These are phyloP conservation scores for Claviceps africana DNA, from an alignment of 2,329 filamentous ascomycete species.

Conservation along the genomic window DNA sequence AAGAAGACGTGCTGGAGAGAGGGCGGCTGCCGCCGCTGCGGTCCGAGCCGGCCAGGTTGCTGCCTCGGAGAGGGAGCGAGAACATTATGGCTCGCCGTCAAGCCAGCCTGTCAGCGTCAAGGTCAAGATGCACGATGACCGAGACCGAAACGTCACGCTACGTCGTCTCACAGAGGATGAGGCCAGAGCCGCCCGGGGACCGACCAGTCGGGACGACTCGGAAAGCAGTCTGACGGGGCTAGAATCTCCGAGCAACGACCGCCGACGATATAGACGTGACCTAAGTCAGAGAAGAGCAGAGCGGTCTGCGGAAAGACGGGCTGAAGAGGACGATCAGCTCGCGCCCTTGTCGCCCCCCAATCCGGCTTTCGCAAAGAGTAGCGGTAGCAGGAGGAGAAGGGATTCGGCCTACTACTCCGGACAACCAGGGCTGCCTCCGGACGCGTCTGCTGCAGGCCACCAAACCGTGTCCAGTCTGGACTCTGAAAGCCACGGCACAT, in stretches of 20 bases:
- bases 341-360: conserved; percentile 39
- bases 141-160: conserved; percentile 46
- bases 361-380: conserved; percentile 37
- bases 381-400: conserved; percentile 33
- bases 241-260: conserved; percentile 32
- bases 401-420: conserved; percentile 51
- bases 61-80: conserved; percentile 23
- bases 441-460: conserved; percentile 22
- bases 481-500: conserved; percentile 38
- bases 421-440: conserved; percentile 29
- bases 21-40: conserved; percentile 32
- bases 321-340: conserved; percentile 25
- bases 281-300: conserved; percentile 33
- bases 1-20: conserved; percentile 30
- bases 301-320: conserved; percentile 29
- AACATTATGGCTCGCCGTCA: conserved; percentile 25
- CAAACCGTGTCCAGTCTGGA: conserved; percentile 33
- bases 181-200: conserved; percentile 28
- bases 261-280: conserved; percentile 38
- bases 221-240: conserved; percentile 42
- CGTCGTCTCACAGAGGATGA: conserved; percentile 48
- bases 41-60: conserved; percentile 34
- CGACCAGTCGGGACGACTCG: conserved; percentile 32
- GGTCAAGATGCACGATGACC: conserved; percentile 46
- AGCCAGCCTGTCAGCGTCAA: conserved; percentile 43